Conservation (phyloP, 73 alveolate genomes). For the Stentor roeselii region DNA sequence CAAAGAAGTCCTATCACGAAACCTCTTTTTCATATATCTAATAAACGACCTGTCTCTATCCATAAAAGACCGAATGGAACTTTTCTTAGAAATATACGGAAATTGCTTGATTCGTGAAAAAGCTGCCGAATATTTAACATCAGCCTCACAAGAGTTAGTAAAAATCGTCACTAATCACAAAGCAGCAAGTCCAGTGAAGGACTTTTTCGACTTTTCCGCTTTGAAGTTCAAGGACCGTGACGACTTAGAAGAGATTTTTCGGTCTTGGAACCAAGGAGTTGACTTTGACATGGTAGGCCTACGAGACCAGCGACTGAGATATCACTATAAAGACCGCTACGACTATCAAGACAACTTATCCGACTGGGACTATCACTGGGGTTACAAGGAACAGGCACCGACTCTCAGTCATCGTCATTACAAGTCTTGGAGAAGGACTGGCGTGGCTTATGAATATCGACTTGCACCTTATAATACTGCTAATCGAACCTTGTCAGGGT, state of each 20-base stretch:
- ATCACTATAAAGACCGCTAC: conserved; percentile 83
- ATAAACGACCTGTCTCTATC: conserved; percentile 65
- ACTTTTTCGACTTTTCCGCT: conserved; percentile 67
- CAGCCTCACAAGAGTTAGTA: conserved; percentile 63
- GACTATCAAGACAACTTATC: conserved; percentile 84
- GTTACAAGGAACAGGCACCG: conserved; percentile 74
- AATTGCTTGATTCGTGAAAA: conserved; percentile 86
- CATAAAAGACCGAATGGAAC: conserved; percentile 80
- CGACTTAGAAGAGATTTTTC: conserved; percentile 83
- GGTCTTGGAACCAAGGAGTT: conserved; percentile 55
- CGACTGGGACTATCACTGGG: conserved; percentile 96
- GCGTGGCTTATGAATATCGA: conserved; percentile 97
- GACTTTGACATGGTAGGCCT: conserved; percentile 86
- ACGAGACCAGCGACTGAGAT: conserved; percentile 89
- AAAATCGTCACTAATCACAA: conserved; percentile 84
- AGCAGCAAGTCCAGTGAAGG: conserved; percentile 58
- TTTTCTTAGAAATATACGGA: conserved; percentile 94
- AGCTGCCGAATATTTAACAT: conserved; percentile 78
- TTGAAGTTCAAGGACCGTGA: conserved; percentile 90
- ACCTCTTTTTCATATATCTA: conserved; percentile 27
- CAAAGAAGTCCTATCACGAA: conserved; percentile 29
- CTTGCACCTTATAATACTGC: conserved; percentile 85
- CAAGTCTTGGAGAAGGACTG: conserved; percentile 94
- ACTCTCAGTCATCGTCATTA: conserved; percentile 73
- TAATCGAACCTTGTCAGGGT: conserved; percentile 91